Evolutionary conservation across 306 rosid species (phyloP).

Genomic region (Dryas alaskensis): DNA sequence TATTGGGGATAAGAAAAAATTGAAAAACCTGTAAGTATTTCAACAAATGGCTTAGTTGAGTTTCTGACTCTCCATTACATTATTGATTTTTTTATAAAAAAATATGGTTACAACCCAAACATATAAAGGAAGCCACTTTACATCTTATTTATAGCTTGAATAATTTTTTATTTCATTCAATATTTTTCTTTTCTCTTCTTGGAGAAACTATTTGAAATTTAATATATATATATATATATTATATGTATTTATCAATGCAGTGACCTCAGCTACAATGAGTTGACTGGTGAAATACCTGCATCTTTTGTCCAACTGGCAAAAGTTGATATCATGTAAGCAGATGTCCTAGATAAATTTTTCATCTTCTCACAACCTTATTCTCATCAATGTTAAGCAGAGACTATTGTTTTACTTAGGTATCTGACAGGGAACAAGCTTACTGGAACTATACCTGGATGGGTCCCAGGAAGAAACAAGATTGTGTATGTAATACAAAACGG

Average conservation of each 20-base stretch:
- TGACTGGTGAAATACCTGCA: conserved; percentile 69
- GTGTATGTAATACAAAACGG: conserved; percentile 41
- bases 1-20: conserved; percentile 50
- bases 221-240: not conserved
- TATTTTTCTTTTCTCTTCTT: not conserved
- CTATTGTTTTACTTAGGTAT: conserved; percentile 44
- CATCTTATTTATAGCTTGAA: not conserved
- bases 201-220: not conserved
- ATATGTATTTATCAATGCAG: conserved; percentile 31
- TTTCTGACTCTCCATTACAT: not conserved
- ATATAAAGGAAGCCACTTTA: not conserved
- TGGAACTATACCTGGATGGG: conserved; percentile 72
- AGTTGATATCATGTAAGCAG: conserved; percentile 67
- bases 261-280: conserved; percentile 77
- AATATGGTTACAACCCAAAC: not conserved
- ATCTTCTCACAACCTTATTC: conserved; percentile 12
- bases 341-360: not conserved
- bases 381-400: conserved; percentile 1
- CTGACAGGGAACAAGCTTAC: conserved; percentile 68
- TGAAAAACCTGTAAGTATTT: conserved; percentile 69
- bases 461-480: conserved; percentile 46
- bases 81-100: no score
- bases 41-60: conserved; percentile 9
- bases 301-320: conserved; percentile 48
- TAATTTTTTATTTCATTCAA: not conserved